Base-by-base conservation (phyloP, 2,329 filamentous ascomycete species). In the Hymenoscyphus albidus region DNA sequence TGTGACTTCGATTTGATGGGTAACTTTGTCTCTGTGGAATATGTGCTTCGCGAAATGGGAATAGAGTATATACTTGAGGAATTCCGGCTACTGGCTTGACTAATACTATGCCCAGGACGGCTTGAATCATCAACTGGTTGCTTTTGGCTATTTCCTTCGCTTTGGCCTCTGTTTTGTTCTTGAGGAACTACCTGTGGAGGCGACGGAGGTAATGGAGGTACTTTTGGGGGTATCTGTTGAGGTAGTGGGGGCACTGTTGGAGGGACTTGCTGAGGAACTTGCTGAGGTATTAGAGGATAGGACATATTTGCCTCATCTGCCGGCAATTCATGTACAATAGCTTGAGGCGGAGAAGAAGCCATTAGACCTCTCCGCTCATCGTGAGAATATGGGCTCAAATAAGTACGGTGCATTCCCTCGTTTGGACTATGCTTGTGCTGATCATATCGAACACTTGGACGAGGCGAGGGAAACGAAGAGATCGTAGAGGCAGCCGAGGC, bases 381-480 rank as follows among this genome's bases (percentile, higher is more conserved):
- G 27, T 55, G 51, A 3, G 18, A 55, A 13, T 44, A 42, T 5
- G 40, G 40, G 42, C n/a, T n/a, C n/a, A 16, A 7, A 44, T 35
- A 44, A 44, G 42, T 44, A 7, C 16, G 63, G 10, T 64, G 68
- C 10, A 61, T 63, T 27, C 64, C 66, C 58, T 69, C 66, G 35
- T 64, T 68, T n/a, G 63, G 64, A 63, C 38, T 65, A 44, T 64
- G 63, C n/a, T 35, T 56, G 51, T 58, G 60, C 18, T 38, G 63
- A 31, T 67, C 65, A 42, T 65, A 63, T 16, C 64, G 42, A n/a
- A 65, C 40, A 44, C 63, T 67, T 38, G 56, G 40, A 59, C 65
- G 64, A 14, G 68, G 64, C 18, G 67, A 68, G 35, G 61, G 64
- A 38, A 65, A 64, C 12, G 64, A 63, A 40, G 62, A 65, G 7